Evolutionary conservation across 768 basidiomycete species (phyloP), one percentile per base, ranked within the genome.

Genomic region (Mycena galericulata): DNA sequence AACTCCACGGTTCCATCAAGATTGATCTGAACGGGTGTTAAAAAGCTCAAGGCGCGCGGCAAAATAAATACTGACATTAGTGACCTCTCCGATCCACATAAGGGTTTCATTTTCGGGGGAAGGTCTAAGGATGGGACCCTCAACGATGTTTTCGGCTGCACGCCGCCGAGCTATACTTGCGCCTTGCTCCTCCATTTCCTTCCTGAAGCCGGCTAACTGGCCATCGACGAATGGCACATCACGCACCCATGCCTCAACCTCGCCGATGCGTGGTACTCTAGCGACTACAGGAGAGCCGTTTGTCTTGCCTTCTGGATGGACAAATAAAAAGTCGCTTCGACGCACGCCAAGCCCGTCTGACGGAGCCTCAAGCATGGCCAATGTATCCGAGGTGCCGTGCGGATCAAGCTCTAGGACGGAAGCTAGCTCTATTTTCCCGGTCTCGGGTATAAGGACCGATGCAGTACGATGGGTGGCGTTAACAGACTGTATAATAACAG

Each of bases 371-470:
- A 85, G 77, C 34, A 82, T 79, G 9, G 80, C 81, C 66, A 83
- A 80, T 71, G 81, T 76, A 67, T 90, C 90, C 40, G 85, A 84
- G 27, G 84, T 84, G 30, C 94, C 95, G 73, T 95, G 93, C 11
- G 93, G 90, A 76, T 97, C 96, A 57, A 98, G 88, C 80, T 98
- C 96, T 38, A 98, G 85, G 14, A 94, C 86, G 38, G 95, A 93
- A 14, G 91, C 93, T 20, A 90, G 83, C 76, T 95, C 92, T 50
- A 81, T 79, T 40, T 79, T 79, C 27, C 82, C 82, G 22, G 83
- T 86, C 71, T 89, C 90, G 26, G 83, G 76, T 74, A 89, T 88
- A 14, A 86, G 83, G 51, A 97, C 83, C 60, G 81, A 80, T 17
- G 94, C 92, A 8, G 91, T 93, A 57, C 95, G 85, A 47, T 94